Evolutionary conservation across 805 yeast species (phyloP).

Genomic region (Pichia membranifaciens): DNA sequence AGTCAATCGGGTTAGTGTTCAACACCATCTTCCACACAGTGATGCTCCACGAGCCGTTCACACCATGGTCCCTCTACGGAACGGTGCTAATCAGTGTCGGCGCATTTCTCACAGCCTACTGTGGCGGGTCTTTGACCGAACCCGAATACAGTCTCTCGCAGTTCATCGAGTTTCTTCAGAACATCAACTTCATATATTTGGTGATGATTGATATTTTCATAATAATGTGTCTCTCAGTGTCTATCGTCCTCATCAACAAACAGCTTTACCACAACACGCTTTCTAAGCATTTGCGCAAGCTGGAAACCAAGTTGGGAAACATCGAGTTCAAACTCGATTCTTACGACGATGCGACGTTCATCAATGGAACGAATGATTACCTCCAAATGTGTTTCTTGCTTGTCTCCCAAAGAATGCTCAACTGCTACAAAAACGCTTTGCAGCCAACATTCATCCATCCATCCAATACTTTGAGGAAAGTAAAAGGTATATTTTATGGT

Average conservation of each 20-base stretch:
- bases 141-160: slow-evolving; percentile 47
- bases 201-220: slow-evolving; percentile 31
- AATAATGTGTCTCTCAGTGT: slow-evolving; percentile 26
- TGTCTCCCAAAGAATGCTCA: background rate
- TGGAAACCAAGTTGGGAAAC: slow-evolving; percentile 5
- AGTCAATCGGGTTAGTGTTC: slow-evolving; percentile 83
- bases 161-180: slow-evolving; percentile 37
- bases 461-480: slow-evolving; percentile 16
- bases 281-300: background rate
- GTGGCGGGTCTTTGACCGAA: slow-evolving; percentile 62
- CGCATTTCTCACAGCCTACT: slow-evolving; percentile 70
- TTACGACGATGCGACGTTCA: background rate
- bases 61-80: slow-evolving; percentile 51
- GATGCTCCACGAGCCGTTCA: slow-evolving; percentile 63
- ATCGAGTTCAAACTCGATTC: slow-evolving; percentile 3
- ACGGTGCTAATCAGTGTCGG: slow-evolving; percentile 66
- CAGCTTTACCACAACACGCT: slow-evolving; percentile 10
- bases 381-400: background rate
- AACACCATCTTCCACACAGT: slow-evolving; percentile 69
- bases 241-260: slow-evolving; percentile 23
- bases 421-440: background rate
- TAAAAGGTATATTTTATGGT: slow-evolving; percentile 62
- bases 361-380: background rate
- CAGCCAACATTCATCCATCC: background rate
- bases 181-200: slow-evolving; percentile 56